These are phyloP conservation scores for Tuctoria greenei DNA, from an alignment of 176 grass and related monocot species.

Conservation along the genomic window DNA sequence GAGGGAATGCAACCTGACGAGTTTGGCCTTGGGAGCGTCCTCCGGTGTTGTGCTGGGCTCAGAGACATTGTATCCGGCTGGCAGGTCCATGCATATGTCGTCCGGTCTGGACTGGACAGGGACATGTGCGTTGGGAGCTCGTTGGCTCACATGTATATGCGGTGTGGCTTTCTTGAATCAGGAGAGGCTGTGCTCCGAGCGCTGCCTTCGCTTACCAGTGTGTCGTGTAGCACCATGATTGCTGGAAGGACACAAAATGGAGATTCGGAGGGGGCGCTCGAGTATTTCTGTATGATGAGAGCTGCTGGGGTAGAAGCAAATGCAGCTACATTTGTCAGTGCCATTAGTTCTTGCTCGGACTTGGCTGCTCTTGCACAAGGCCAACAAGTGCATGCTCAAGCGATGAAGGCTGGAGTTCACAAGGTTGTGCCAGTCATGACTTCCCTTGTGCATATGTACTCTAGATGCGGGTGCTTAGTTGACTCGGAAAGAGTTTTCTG, in stretches of 20 bases:
- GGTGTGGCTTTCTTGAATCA: conserved; percentile 41
- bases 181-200: conserved; percentile 42
- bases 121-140: conserved; percentile 66
- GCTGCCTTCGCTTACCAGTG: conserved; percentile 43
- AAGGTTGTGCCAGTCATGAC: conserved; percentile 41
- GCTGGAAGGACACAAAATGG: conserved; percentile 66
- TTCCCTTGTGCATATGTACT: conserved; percentile 72
- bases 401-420: conserved; percentile 48
- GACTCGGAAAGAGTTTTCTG: conserved; percentile 46
- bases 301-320: conserved; percentile 41
- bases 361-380: conserved; percentile 65
- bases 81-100: conserved; percentile 50
- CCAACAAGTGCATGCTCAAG: conserved; percentile 54
- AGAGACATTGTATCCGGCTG: conserved; percentile 45
- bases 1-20: conserved; percentile 60
- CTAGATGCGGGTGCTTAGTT: conserved; percentile 59
- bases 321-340: conserved; percentile 53
- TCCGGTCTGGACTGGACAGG: conserved; percentile 40
- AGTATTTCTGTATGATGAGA: conserved; percentile 66
- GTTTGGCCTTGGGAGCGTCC: conserved; percentile 57
- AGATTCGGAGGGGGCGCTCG: conserved; percentile 53
- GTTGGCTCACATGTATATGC: conserved; percentile 67
- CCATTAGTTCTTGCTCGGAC: conserved; percentile 55
- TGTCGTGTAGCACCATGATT: conserved; percentile 58
- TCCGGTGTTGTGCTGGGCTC: conserved; percentile 55